phyloP scores from a whole-genome alignment of 1,284 basidiomycete genomes.

The Naganishia albida region DNA sequence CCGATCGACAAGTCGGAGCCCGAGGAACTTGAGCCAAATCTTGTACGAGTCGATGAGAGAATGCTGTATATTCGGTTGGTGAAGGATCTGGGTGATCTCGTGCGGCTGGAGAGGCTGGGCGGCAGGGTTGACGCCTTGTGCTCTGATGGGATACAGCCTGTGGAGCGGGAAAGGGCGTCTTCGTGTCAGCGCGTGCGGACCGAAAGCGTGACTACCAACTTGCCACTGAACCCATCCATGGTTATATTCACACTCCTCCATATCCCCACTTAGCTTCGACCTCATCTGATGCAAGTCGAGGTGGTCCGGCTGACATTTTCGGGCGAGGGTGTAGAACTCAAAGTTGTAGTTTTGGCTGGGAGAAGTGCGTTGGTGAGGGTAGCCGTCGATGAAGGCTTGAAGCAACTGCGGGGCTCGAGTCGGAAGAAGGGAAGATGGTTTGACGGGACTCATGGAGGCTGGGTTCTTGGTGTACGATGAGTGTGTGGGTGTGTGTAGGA shows the following conservation, averaged over 20 bases:
- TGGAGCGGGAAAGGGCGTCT: not conserved
- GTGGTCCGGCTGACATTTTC: conserved; percentile 64
- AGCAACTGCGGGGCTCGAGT: conserved; percentile 12
- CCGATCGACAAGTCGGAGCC: conserved; percentile 63
- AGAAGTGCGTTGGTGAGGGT: conserved; percentile 59
- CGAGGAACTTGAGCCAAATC: conserved; percentile 74
- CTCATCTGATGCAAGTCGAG: conserved; percentile 66
- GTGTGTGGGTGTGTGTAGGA: not conserved
- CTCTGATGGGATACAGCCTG: conserved; percentile 45
- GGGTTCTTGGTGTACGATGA: not conserved
- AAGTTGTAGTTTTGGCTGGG: conserved; percentile 58
- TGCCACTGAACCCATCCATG: conserved; percentile 57
- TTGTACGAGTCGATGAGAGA: conserved; percentile 64
- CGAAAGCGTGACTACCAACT: conserved; percentile 66
- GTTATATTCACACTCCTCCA: conserved; percentile 64
- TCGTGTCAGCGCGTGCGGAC: conserved; percentile 57
- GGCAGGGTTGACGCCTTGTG: conserved; percentile 61
- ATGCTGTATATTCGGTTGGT: conserved; percentile 57
- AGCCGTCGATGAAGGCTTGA: conserved; percentile 61
- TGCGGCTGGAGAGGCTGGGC: conserved; percentile 67
- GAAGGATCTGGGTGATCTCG: conserved; percentile 65
- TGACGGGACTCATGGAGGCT: conserved; percentile 3
- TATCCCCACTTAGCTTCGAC: conserved; percentile 63
- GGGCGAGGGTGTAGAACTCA: conserved; percentile 65
- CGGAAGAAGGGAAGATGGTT: conserved; percentile 9